A percentile compares a stretch with the other conserved stretches of the same genome.
These are phyloP conservation scores for Yamadazyma akitaensis DNA, from an alignment of 805 yeast species.

Conservation along the genomic window DNA sequence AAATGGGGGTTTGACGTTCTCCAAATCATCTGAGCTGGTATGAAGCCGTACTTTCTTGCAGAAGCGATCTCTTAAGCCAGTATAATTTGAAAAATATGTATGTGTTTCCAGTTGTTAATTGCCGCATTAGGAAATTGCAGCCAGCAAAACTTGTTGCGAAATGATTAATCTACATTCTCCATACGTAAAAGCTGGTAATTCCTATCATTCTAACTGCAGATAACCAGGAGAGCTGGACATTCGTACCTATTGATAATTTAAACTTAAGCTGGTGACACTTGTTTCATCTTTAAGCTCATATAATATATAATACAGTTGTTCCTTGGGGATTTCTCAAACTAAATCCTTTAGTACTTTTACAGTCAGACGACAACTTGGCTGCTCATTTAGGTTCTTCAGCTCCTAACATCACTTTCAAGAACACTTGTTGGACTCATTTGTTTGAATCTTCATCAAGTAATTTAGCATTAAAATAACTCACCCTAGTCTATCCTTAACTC, in stretches of 20 bases:
- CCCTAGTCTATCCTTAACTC: conserved; percentile 25
- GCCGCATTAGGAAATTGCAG: conserved; percentile 9
- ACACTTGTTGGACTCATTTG: conserved; percentile 14
- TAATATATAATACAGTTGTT: conserved; percentile 5
- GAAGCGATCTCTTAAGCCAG: background rate
- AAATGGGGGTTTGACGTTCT: too few species aligned
- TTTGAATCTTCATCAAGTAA: conserved; percentile 10
- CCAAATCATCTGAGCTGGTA: background rate
- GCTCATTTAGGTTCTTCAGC: background rate
- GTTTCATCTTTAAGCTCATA: conserved; percentile 1
- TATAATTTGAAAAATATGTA: background rate
- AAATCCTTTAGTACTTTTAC: background rate
- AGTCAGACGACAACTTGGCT: background rate
- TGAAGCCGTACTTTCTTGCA: background rate
- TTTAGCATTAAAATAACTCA: conserved; percentile 13
- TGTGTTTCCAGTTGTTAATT: background rate
- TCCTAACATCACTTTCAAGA: background rate
- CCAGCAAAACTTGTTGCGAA: conserved; percentile 11
- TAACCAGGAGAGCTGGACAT: conserved; percentile 7
- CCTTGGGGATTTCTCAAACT: background rate
- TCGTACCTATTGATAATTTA: background rate
- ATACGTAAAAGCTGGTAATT: background rate
- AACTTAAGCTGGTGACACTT: conserved; percentile 2
- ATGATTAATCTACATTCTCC: background rate
- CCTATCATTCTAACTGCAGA: background rate